A percentile compares a stretch with the other conserved stretches of the same genome.
These are phyloP conservation scores for Cryptosporidium viatorum DNA, from an alignment of 169 alveolate species.

Conservation along the genomic window DNA sequence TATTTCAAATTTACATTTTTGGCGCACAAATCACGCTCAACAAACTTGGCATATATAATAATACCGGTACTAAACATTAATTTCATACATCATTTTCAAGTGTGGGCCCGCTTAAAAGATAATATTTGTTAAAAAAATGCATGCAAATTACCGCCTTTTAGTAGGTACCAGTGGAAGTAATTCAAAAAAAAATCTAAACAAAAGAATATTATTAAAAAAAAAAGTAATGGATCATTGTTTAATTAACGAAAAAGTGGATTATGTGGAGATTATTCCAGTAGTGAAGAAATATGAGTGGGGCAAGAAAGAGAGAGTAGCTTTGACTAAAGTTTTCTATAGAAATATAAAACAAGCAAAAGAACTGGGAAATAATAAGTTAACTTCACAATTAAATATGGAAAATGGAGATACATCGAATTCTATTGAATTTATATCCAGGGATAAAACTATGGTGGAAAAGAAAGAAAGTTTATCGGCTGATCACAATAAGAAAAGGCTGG, in stretches of 20 bases:
- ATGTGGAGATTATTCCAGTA: conserved; percentile 16
- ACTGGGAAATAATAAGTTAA: not conserved
- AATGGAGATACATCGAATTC: not conserved
- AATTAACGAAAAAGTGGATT: not conserved
- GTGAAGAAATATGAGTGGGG: conserved; percentile 70
- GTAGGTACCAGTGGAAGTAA: not conserved
- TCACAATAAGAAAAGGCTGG: not conserved
- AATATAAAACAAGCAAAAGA: not conserved
- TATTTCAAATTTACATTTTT: too few species aligned
- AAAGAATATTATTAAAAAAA: not conserved
- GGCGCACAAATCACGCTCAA: too few species aligned
- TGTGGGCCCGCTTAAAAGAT: not conserved
- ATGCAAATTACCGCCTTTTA: not conserved
- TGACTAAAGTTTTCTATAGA: conserved; percentile 14
- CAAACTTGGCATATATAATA: too few species aligned
- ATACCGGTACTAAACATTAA: too few species aligned
- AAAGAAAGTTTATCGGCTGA: not conserved
- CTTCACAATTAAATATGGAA: not conserved
- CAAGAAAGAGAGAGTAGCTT: not conserved
- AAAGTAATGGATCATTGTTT: not conserved
- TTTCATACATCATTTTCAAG: too few species aligned
- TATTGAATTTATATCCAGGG: not conserved
- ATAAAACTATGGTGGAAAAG: not conserved
- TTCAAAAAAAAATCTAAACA: not conserved
- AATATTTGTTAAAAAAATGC: not conserved